phyloP scores from a whole-genome alignment of 1,139 yeast genomes.

The Candida sanyaensis region DNA sequence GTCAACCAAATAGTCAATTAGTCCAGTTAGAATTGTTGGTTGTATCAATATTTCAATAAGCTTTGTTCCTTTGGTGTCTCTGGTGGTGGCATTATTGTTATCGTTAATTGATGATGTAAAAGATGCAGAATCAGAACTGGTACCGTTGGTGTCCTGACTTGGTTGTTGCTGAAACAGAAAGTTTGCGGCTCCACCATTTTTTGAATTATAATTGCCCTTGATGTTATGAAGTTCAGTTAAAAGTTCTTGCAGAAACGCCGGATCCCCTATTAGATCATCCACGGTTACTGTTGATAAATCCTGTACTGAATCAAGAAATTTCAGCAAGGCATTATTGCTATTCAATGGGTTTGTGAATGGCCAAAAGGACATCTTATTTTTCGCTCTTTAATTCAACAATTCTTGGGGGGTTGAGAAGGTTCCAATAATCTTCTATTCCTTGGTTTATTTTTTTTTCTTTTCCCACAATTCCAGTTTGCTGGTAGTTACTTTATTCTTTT shows the following conservation, averaged over 20 bases:
- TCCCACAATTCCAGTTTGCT: neutral
- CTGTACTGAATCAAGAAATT: slow-evolving; percentile 40
- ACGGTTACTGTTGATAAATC: slow-evolving; percentile 37
- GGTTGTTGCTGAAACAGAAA: slow-evolving; percentile 35
- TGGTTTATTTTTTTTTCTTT: neutral
- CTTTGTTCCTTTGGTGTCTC: slow-evolving; percentile 43
- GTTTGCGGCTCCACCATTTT: slow-evolving; percentile 24
- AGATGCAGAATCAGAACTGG: slow-evolving; percentile 33
- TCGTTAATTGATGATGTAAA: slow-evolving; percentile 41
- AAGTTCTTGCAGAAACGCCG: slow-evolving; percentile 40
- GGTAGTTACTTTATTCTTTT: neutral
- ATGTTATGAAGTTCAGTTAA: slow-evolving; percentile 43
- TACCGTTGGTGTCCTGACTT: neutral
- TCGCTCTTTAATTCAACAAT: neutral
- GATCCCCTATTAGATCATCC: slow-evolving; percentile 37
- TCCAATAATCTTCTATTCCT: neutral
- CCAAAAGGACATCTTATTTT: slow-evolving; percentile 46
- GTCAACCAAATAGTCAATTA: slow-evolving; percentile 34
- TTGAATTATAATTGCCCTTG: slow-evolving; percentile 38
- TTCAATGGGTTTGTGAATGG: slow-evolving; percentile 46
- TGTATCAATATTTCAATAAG: slow-evolving; percentile 45
- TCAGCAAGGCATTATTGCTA: slow-evolving; percentile 43
- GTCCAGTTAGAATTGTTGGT: slow-evolving; percentile 47
- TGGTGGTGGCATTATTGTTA: slow-evolving; percentile 21
- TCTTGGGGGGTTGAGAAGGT: neutral